Conservation (phyloP, 2,329 filamentous ascomycete species). For the Cladosporium austrohemisphaericum region DNA sequence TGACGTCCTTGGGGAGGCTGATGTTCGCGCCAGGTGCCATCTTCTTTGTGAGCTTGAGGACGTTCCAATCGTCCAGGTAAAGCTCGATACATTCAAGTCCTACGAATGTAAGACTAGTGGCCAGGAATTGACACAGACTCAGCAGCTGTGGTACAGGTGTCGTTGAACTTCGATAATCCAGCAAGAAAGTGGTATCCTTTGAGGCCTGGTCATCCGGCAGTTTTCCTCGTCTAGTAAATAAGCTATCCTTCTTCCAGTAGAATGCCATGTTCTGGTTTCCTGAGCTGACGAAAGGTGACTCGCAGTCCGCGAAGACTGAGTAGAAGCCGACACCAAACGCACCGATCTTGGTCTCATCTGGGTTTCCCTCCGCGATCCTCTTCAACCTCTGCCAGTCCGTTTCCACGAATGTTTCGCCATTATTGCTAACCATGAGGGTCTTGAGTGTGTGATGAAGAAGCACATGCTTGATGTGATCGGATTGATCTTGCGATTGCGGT, state of each 20-base stretch:
- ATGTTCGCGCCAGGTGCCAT: slow-evolving; percentile 72
- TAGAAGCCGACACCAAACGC: slow-evolving; percentile 99
- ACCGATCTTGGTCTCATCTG: slow-evolving; percentile 97
- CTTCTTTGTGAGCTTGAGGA: slow-evolving; percentile 79
- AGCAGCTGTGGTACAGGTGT: slow-evolving; percentile 83
- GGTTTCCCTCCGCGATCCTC: slow-evolving; percentile 97
- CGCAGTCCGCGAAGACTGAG: slow-evolving; percentile 96
- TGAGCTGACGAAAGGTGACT: slow-evolving; percentile 94
- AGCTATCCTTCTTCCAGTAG: slow-evolving; percentile 98
- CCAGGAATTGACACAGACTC: slow-evolving; percentile 84
- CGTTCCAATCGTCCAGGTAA: slow-evolving; percentile 80
- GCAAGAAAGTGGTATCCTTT: slow-evolving; percentile 74
- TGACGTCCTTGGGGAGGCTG: slow-evolving; percentile 71
- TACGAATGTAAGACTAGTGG: slow-evolving; percentile 94
- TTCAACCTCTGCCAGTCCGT: slow-evolving; percentile 94
- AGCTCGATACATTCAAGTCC: slow-evolving; percentile 83
- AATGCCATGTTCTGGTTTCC: slow-evolving; percentile 94
- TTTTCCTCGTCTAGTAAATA: slow-evolving; percentile 84
- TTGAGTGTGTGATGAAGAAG: slow-evolving; percentile 81
- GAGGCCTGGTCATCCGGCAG: slow-evolving; percentile 61
- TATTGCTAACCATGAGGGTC: slow-evolving; percentile 85
- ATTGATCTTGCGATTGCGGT: slow-evolving; percentile 62
- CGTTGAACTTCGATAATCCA: slow-evolving; percentile 87
- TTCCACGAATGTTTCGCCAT: slow-evolving; percentile 80
- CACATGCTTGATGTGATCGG: slow-evolving; percentile 74